Evolutionary conservation across 345 rosid species (phyloP), one percentile per base, ranked within the genome.

Genomic region (Fremontodendron californicum): DNA sequence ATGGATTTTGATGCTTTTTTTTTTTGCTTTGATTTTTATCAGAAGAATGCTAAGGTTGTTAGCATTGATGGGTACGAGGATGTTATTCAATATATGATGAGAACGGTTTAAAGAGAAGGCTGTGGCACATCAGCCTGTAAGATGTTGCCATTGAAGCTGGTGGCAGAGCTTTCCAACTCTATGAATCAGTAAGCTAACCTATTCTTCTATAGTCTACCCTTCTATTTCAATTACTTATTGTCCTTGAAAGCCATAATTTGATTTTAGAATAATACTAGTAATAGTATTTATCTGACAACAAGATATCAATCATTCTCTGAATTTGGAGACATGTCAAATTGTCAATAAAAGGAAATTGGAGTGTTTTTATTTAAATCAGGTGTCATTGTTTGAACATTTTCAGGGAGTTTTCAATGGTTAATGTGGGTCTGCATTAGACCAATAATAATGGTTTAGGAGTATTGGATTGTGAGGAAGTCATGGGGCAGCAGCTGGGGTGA

Each of bases 61-160:
- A n/a, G n/a, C n/a, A n/a, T 94, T 62, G 95, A 93, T 75, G 87
- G 86, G 15, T 94, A 91, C 68, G 97, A 91, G 77, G 97, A 93
- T 80, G 98, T 94, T 65, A 81, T 82, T 4, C 60, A n/a, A n/a
- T 84, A 0, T 81, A 77, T n/a, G 84, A 90, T 40, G 98, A 93
- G 87, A 74, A 12, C 0, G 91, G 94, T 10, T 77, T 93, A 80
- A 83, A n/a, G n/a, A 86, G 75, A 90, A 76, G 81, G 98, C 98
- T 0, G 91, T 91, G 63, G 91, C 97, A 3, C 78, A 82, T 75
- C 97, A 94, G 81, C 98, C 98, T 5, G 90, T 94, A 3, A 88
- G 95, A n/a, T 75, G 91, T 94, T 25, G 97, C 97, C 31, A 94
- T 94, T 74, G 98, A 94, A 88, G 98, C 94, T 0, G 80, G 93